Base-by-base conservation (phyloP, 1,284 basidiomycete genomes). In the Garcileccinum viscosum region DNA sequence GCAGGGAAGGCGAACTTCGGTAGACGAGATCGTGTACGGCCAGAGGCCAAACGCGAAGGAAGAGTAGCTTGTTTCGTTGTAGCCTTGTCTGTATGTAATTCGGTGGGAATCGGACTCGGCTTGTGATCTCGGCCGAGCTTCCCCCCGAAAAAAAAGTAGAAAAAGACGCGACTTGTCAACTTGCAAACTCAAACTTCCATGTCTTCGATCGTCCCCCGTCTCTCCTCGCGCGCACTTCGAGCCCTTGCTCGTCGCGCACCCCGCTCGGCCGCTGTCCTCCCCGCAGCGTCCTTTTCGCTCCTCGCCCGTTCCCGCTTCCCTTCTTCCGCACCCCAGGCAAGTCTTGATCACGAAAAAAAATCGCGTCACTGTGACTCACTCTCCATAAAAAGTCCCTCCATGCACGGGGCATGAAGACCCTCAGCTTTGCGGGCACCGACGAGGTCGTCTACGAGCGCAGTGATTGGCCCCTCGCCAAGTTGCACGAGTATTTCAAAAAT, bases 401-500 rank as follows among this genome's bases (percentile, higher is more conserved):
- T 81, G 79, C 81, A 68, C 94, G 95, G 78, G 97, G 97, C 73
- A 82, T 99, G 80, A 98, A 99, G 88, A 98, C 97, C 69, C 93
- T 99, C 78, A 94, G 99, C 88, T 99, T 99, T 84, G 96, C 97
- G 74, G 96, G 97, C 75, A 93, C 93, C 73, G 91, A 97, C 80
- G 97, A 99, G 87, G 90, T 89, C 75, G 96, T 99, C 68, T 99
- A 98, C 84, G 97, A 99, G 89, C 95, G 97, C 75, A 90, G 89
- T 78, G 97, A 99, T 89, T 99, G 98, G 98, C 98, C 97, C 58
- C 86, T 97, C 71, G 91, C 96, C 77, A 98, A 95, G 85, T 92
- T 99, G 81, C 97, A 99, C 83, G 96, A 99, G 81, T 98, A 96
- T 88, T 98, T 99, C 90, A 99, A 99, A 87, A 93, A 99, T 82